Conservation (phyloP, 2,329 filamentous ascomycete genomes). For the Nemania bipapillata region DNA sequence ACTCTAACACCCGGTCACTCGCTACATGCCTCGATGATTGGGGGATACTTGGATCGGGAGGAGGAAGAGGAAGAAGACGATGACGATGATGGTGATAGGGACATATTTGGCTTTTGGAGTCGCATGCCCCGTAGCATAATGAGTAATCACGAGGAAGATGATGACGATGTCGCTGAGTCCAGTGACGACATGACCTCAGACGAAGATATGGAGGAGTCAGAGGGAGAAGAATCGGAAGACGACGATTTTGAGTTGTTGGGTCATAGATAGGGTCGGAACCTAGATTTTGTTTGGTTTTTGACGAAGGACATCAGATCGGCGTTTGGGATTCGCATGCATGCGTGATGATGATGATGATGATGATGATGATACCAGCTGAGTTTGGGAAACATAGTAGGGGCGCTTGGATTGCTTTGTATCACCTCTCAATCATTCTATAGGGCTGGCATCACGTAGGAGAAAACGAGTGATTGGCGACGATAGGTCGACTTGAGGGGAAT, state of each 20-base stretch:
- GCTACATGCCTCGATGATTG: conserved; percentile 39
- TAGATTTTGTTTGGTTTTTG: conserved; percentile 36
- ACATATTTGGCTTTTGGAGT: conserved; percentile 69
- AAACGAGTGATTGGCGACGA: not conserved
- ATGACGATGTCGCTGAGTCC: conserved; percentile 48
- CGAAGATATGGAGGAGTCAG: conserved; percentile 60
- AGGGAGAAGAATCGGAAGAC: conserved; percentile 60
- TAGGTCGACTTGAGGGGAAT: not conserved
- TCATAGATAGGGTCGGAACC: conserved; percentile 47
- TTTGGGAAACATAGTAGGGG: conserved; percentile 31
- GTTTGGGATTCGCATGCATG: conserved; percentile 45
- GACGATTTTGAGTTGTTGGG: conserved; percentile 55
- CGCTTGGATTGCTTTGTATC: conserved; percentile 28
- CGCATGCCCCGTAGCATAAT: conserved; percentile 56
- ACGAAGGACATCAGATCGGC: conserved; percentile 44
- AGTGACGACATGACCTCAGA: conserved; percentile 51
- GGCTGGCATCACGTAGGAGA: conserved; percentile 17
- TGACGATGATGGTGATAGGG: conserved; percentile 67
- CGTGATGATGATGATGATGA: conserved; percentile 41
- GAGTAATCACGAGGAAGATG: conserved; percentile 53
- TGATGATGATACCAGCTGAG: conserved; percentile 42
- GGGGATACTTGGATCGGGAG: conserved; percentile 45
- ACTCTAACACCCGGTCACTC: conserved; percentile 43
- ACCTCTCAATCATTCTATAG: conserved; percentile 10
- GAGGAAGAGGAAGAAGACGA: conserved; percentile 65